These are phyloP conservation scores for Lecanicillium sp. DNA, from an alignment of 2,329 filamentous ascomycete species.

Conservation along the genomic window DNA sequence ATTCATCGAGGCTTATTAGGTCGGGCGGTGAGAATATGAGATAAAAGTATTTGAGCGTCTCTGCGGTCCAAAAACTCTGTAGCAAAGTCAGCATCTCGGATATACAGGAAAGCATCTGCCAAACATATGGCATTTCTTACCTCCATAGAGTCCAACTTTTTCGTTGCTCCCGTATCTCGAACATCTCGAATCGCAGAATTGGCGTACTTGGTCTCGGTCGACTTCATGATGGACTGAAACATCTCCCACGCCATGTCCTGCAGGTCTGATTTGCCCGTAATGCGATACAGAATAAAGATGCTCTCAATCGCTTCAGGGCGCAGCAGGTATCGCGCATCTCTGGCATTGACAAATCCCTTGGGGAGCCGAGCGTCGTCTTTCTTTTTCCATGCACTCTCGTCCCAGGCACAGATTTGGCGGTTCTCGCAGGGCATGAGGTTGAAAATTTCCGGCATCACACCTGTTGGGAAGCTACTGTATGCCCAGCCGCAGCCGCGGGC, in stretches of 20 bases:
- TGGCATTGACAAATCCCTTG: constrained; percentile 46
- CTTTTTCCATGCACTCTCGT: constrained; percentile 19
- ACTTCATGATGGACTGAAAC: constrained; percentile 55
- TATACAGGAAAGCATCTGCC: too few species aligned
- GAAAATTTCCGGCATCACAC: constrained; percentile 56
- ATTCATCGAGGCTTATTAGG: constrained; percentile 51
- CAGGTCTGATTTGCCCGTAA: constrained; percentile 59
- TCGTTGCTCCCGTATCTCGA: constrained; percentile 44
- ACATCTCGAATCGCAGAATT: constrained; percentile 61
- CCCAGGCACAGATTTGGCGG: constrained; percentile 22
- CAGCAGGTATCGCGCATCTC: constrained; percentile 53
- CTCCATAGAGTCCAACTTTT: constrained; percentile 56
- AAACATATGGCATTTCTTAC: too few species aligned
- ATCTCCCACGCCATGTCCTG: constrained; percentile 66
- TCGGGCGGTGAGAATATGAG: constrained; percentile 52
- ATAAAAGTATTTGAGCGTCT: constrained; percentile 61
- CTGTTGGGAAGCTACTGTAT: constrained; percentile 47
- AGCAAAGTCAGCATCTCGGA: not conserved
- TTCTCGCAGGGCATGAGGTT: constrained; percentile 17
- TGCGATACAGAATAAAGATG: constrained; percentile 68
- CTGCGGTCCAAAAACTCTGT: constrained; percentile 61
- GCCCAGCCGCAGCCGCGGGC: constrained; percentile 56
- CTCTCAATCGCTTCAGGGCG: constrained; percentile 75
- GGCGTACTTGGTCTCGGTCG: constrained; percentile 53
- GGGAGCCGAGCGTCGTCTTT: constrained; percentile 27